phyloP scores from a whole-genome alignment of 1,284 basidiomycete species.

The Moesziomyces aphidis region DNA sequence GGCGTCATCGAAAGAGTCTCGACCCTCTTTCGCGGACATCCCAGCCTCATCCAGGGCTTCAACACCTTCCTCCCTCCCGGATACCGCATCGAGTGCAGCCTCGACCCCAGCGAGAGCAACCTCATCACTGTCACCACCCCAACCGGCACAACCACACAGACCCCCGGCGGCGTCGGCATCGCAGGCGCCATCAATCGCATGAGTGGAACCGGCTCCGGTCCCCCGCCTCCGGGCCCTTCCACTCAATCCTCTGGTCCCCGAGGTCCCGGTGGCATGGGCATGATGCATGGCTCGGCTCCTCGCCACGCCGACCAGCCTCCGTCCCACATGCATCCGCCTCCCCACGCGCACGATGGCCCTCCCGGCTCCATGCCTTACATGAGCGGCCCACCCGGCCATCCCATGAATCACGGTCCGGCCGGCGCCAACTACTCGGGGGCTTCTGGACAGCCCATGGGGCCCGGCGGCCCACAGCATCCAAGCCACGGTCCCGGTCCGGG shows the following conservation, averaged over 20 bases:
- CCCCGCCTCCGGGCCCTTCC: slow-evolving; percentile 25
- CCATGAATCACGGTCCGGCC: slow-evolving; percentile 26
- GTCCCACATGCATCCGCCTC: slow-evolving; percentile 41
- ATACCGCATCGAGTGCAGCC: slow-evolving; percentile 92
- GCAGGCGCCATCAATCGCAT: slow-evolving; percentile 62
- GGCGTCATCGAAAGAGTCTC: slow-evolving; percentile 98
- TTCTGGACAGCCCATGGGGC: slow-evolving; percentile 34
- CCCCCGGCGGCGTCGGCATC: slow-evolving; percentile 68
- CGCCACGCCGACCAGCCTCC: slow-evolving; percentile 44
- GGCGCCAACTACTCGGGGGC: slow-evolving; percentile 24
- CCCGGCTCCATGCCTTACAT: slow-evolving; percentile 34
- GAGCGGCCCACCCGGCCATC: slow-evolving; percentile 33
- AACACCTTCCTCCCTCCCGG: slow-evolving; percentile 98
- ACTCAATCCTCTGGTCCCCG: slow-evolving; percentile 25
- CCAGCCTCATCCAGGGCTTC: slow-evolving; percentile 94
- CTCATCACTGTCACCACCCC: slow-evolving; percentile 96
- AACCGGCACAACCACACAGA: slow-evolving; percentile 78
- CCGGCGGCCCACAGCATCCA: slow-evolving; percentile 34
- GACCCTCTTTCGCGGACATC: slow-evolving; percentile 92
- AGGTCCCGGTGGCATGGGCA: slow-evolving; percentile 38
- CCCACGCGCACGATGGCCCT: slow-evolving; percentile 34
- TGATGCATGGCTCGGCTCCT: slow-evolving; percentile 39
- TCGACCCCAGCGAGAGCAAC: slow-evolving; percentile 73
- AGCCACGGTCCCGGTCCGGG: slow-evolving; percentile 36
- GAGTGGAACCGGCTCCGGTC: slow-evolving; percentile 49